These are phyloP conservation scores for Larix sibirica DNA, from an alignment of 83 land plant genomes.

Conservation along the genomic window DNA sequence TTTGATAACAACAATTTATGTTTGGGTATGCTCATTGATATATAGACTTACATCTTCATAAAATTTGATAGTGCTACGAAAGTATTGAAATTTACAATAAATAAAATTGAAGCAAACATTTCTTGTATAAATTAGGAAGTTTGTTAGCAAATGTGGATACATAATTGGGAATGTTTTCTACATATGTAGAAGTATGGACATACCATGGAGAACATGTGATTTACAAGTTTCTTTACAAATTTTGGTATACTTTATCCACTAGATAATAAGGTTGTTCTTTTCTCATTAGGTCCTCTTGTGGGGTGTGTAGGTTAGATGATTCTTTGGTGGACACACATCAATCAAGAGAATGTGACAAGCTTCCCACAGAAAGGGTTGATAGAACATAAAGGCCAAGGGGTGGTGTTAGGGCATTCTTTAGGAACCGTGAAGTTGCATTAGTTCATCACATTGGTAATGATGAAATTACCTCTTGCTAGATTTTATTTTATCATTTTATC, in stretches of 20 bases:
- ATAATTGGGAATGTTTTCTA: not conserved
- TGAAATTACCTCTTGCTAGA: not conserved
- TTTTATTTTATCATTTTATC: not conserved
- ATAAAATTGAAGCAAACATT: no score
- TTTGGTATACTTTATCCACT: not conserved
- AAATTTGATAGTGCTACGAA: not conserved
- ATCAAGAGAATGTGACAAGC: constrained; percentile 7
- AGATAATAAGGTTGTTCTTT: not conserved
- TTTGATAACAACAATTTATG: no score
- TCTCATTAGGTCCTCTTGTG: not conserved
- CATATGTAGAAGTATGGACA: not conserved
- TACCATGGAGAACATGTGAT: not conserved
- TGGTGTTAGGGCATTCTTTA: constrained; percentile 77
- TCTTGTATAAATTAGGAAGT: no score
- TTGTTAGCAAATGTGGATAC: not conserved
- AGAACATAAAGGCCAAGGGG: constrained; percentile 24
- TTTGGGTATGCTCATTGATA: not conserved
- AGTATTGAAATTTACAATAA: not conserved
- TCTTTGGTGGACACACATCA: constrained; percentile 13
- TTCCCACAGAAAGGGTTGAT: constrained; percentile 14
- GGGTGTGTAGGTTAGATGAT: constrained; percentile 28
- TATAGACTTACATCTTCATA: not conserved
- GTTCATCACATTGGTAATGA: constrained; percentile 86
- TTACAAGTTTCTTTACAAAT: not conserved
- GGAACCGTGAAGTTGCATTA: constrained; percentile 65